phyloP scores from a whole-genome alignment of 371 early-diverging fungal genomes.

The Rhizomucor miehei region DNA sequence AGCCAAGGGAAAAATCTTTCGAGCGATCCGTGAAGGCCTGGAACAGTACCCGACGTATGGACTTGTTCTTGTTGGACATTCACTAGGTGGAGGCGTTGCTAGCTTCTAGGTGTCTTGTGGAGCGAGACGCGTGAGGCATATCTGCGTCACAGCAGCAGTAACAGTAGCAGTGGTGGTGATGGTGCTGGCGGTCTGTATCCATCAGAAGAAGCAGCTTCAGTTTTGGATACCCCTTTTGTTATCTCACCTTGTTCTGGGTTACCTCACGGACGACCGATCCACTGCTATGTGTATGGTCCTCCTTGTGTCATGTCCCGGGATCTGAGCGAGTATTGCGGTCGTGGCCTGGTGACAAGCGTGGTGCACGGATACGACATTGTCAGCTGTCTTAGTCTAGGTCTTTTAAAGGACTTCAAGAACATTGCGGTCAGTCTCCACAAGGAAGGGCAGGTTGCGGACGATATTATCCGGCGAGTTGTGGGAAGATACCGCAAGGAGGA shows the following conservation, averaged over 20 bases:
- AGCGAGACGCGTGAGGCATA: slow-evolving; percentile 27
- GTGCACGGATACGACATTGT: slow-evolving; percentile 75
- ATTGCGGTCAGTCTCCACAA: slow-evolving; percentile 67
- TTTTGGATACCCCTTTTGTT: slow-evolving; percentile 60
- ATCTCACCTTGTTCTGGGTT: slow-evolving; percentile 63
- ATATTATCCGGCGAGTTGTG: slow-evolving; percentile 63
- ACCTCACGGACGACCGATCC: slow-evolving; percentile 70
- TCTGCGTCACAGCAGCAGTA: slow-evolving; percentile 13
- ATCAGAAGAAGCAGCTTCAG: too few species aligned
- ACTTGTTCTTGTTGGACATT: slow-evolving; percentile 78
- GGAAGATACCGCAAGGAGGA: slow-evolving; percentile 32
- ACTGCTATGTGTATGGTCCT: slow-evolving; percentile 75
- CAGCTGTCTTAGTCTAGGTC: slow-evolving; percentile 67
- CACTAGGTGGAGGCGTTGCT: slow-evolving; percentile 80
- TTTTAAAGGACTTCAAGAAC: slow-evolving; percentile 72
- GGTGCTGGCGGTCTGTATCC: too few species aligned
- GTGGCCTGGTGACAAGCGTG: slow-evolving; percentile 71
- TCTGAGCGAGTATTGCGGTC: slow-evolving; percentile 62
- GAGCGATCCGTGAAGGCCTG: slow-evolving; percentile 62
- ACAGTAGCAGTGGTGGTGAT: too few species aligned
- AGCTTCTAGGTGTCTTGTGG: slow-evolving; percentile 73
- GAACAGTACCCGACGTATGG: slow-evolving; percentile 68
- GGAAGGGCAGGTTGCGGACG: slow-evolving; percentile 64
- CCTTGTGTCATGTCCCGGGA: slow-evolving; percentile 71
- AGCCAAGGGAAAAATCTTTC: slow-evolving; percentile 63